Base-by-base conservation (phyloP, 306 rosid genomes). In the Spatholobus suberectus region DNA sequence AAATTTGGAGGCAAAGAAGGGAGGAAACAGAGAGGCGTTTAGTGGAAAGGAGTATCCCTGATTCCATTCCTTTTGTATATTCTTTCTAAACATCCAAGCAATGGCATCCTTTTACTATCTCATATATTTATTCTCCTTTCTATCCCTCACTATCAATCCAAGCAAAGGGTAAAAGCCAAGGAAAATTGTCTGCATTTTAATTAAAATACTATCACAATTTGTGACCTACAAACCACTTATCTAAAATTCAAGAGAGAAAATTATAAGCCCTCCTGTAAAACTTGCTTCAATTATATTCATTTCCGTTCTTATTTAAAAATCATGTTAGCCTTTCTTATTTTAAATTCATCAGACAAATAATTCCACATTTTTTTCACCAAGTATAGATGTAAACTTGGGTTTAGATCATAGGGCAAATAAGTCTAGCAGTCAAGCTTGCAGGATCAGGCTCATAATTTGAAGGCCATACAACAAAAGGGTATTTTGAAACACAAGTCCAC, bases 371-470 rank as follows among this genome's bases (percentile, higher is more conserved):
- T 8, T 70, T 10, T 40, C 40, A 80, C 47, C 34, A 27, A 29
- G 21, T 58, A 70, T 57, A 29, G 77, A 23, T 24, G 20, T 24
- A 26, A 40, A 79, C 46, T 55, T 46, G 79, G 49, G 40, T 46
- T 29, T 43, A 13, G 65, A 62, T 47, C 57, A 15, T 12, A 15
- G 54, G 72, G 35, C 4, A 77, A 18, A 51, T 68, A 27, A 84
- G 68, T 38, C 83, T 49, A 78, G 58, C 1, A 35, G 11, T 77
- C 8, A n/a, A 76, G 51, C 77, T 54, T 32, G 67, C 54, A 68
- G 8, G 46, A 17, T 66, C 29, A 57, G 38, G 23, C 20, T 79
- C 77, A 73, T 84, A 83, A 37, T 46, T 67, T 77, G 71, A 14
- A 40, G 67, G 65, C 8, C 49, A 52, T 38, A 21, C 68, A 15